Evolutionary conservation across 495 filamentous ascomycete species (phyloP).

Genomic region (Darksidea phi): DNA sequence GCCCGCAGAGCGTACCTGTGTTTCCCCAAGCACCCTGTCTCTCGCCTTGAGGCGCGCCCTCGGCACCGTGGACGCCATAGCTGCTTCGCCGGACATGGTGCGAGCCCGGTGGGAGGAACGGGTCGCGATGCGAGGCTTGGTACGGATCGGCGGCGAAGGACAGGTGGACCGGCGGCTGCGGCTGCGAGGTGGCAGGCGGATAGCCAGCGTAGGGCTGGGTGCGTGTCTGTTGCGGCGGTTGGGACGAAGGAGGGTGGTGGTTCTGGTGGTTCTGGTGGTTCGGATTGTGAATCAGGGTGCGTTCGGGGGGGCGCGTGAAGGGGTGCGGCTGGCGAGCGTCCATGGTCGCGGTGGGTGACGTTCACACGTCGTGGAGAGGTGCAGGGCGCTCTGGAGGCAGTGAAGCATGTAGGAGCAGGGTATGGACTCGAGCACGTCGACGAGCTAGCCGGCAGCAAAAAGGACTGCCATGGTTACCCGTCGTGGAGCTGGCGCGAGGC

Average conservation of each 20-base stretch:
- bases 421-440: no score
- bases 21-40: constrained; percentile 31
- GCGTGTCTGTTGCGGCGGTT: constrained; percentile 26
- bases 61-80: constrained; percentile 32
- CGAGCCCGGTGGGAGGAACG: constrained; percentile 38
- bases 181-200: constrained; percentile 31
- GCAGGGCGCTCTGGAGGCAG: no score
- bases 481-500: no score
- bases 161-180: constrained; percentile 43
- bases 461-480: no score
- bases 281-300: constrained; percentile 39
- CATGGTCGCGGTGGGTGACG: constrained; percentile 30
- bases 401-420: no score
- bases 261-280: no score
- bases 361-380: background rate
- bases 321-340: constrained; percentile 38
- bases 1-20: constrained; percentile 30
- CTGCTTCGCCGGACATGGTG: constrained; percentile 36
- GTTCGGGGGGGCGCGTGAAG: constrained; percentile 38
- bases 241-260: constrained; percentile 24
- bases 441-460: no score
- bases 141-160: constrained; percentile 45
- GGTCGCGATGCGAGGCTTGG: constrained; percentile 38
- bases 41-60: constrained; percentile 23
- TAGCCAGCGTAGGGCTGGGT: constrained; percentile 26